A percentile compares a stretch with the other conserved stretches of the same genome.
phyloP scores from a whole-genome alignment of 2,329 filamentous ascomycete species.

The Aspergillus sp. region DNA sequence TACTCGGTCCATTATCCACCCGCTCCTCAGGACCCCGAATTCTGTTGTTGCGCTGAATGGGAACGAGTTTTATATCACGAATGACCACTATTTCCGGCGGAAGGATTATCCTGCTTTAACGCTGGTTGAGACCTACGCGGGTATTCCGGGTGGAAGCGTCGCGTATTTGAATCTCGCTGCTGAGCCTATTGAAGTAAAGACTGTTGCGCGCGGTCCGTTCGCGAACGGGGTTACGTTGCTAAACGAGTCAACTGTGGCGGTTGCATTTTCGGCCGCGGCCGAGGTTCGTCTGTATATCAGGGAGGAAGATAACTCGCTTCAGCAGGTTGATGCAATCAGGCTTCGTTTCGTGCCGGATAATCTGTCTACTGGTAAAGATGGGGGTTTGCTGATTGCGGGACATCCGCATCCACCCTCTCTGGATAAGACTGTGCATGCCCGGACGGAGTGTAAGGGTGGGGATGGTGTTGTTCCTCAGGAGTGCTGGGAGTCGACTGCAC shows the following conservation, averaged over 20 bases:
- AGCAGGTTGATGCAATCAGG: not conserved
- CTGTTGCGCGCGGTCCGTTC: slow-evolving; percentile 16
- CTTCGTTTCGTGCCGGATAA: slow-evolving; percentile 18
- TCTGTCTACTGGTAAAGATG: slow-evolving; percentile 11
- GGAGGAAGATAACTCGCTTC: not conserved
- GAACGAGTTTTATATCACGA: slow-evolving; percentile 18
- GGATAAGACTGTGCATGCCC: not conserved
- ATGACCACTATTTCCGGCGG: slow-evolving; percentile 15
- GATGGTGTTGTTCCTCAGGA: not conserved
- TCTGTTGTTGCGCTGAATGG: slow-evolving; percentile 10
- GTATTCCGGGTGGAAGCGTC: slow-evolving; percentile 7
- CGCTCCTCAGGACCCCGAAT: slow-evolving; percentile 15
- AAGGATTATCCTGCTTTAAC: not conserved
- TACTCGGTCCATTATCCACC: slow-evolving; percentile 2
- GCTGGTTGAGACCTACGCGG: slow-evolving; percentile 14
- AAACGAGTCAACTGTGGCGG: slow-evolving; percentile 13
- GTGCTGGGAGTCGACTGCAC: slow-evolving; percentile 5
- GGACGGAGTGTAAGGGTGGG: slow-evolving; percentile 1
- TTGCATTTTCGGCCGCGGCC: slow-evolving; percentile 8
- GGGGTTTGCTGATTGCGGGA: slow-evolving; percentile 14
- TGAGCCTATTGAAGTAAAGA: not conserved
- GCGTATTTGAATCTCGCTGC: slow-evolving; percentile 14
- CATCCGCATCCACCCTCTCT: slow-evolving; percentile 15
- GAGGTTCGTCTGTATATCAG: slow-evolving; percentile 1
- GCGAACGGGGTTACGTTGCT: slow-evolving; percentile 15